Evolutionary conservation across 805 yeast genomes (phyloP).

Genomic region (Candida xiaguanensis): DNA sequence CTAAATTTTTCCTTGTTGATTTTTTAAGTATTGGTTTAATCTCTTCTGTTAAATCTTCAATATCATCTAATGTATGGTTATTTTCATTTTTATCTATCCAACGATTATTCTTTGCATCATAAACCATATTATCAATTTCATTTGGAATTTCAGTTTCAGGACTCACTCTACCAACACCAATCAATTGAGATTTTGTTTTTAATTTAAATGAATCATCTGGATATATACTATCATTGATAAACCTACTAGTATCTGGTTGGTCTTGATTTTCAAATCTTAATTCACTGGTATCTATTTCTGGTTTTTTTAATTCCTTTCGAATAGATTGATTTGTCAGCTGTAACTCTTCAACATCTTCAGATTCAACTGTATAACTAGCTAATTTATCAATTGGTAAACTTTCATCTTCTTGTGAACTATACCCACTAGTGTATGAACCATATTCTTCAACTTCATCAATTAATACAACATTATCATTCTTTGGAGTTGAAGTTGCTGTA

Average conservation of each 20-base stretch:
- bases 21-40: conserved; percentile 4
- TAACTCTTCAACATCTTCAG: conserved; percentile 12
- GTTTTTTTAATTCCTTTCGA: neutral
- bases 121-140: conserved; percentile 32
- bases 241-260: conserved; percentile 16
- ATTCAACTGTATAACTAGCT: neutral
- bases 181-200: conserved; percentile 37
- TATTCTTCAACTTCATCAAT: conserved; percentile 17
- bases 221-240: conserved; percentile 15
- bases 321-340: conserved; percentile 2
- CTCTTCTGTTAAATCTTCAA: conserved; percentile 28
- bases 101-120: conserved; percentile 25
- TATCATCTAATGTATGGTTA: conserved; percentile 29
- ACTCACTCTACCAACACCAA: conserved; percentile 29
- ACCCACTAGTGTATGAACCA: conserved; percentile 32
- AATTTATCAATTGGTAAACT: neutral
- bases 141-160: conserved; percentile 33
- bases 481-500: conserved; percentile 41
- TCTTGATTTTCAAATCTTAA: too few relatives aligned
- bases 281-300: neutral
- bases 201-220: conserved; percentile 26
- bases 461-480: conserved; percentile 18
- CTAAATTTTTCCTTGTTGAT: conserved; percentile 18
- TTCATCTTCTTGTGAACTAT: conserved; percentile 14
- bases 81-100: conserved; percentile 24